Evolutionary conservation across 140 eudicot genomes (phyloP), one percentile per base, ranked within the genome.

Genomic region (Erigeron philadelphicus): DNA sequence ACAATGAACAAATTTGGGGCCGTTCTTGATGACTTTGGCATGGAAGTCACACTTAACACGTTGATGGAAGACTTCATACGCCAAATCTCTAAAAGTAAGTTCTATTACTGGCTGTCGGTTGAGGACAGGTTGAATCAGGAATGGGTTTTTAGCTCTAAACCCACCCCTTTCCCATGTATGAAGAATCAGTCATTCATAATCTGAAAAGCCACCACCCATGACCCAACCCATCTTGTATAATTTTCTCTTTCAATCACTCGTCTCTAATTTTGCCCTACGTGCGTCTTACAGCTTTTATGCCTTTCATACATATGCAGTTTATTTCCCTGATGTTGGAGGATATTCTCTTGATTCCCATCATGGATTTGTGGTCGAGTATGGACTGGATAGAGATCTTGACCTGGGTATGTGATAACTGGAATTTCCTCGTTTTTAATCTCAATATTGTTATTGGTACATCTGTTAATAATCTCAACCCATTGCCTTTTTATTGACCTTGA

Each of bases 21-120:
- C 76, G 96, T 92, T 63, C 93, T 92, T 66, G 98, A 92, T 86
- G 98, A 92, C 72, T 92, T 92, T 78, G 98, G 98, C 75, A 72
- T 92, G 84, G 85, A 88, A 70, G 75, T 84, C 48, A 92, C 90
- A 87, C 98, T 92, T 76, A 85, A 84, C 68, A 92, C 84, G 79
- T 74, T 92, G 40, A 82, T 92, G 93, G 92, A 84, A 52, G 98
- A 92, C 59, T 88, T 83, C 56, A 73, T 92, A 46, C 90, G 90
- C 25, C 96, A 95, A 17, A 81, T 92, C 11, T 78, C 98, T 55
- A 85, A 75, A 82, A 84, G 98, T 87, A 64, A 66, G 66, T 12
- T 67, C 38, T 31, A 31, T 31, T 31, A 31, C 38, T 31, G 38
- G 38, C 38, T 3, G 38, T 31, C 38, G 5, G 38, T 31, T 31